These are phyloP conservation scores for Phytophthora pini DNA, from an alignment of 352 stramenopile species.

Conservation along the genomic window DNA sequence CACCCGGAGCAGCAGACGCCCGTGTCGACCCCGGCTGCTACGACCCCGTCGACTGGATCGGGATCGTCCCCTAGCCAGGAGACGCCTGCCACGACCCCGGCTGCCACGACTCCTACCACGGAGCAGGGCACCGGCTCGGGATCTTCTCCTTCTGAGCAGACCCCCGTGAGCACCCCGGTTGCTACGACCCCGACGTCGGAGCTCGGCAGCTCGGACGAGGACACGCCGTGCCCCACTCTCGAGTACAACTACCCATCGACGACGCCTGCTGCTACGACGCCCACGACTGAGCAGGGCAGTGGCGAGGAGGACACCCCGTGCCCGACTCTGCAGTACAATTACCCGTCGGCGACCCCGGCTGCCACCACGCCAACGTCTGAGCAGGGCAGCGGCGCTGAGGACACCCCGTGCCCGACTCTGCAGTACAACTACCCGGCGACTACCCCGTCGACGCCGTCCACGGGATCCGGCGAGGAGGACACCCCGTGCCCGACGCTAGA, in stretches of 20 bases:
- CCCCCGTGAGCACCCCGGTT: constrained; percentile 9
- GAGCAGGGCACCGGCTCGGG: constrained; percentile 14
- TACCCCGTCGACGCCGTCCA: background rate
- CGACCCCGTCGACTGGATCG: constrained; percentile 1
- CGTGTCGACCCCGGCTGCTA: background rate
- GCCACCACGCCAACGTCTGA: constrained; percentile 2
- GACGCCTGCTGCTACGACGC: constrained; percentile 2
- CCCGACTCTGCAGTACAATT: constrained; percentile 39
- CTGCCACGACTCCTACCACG: background rate
- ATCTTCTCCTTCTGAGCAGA: constrained; percentile 6
- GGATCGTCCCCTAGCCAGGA: constrained; percentile 17
- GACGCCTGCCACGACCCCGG: constrained; percentile 1
- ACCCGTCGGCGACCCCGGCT: constrained; percentile 10
- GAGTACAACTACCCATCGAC: constrained; percentile 38
- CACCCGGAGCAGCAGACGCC: constrained; percentile 6
- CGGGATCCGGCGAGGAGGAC: constrained; percentile 11
- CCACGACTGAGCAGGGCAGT: constrained; percentile 5
- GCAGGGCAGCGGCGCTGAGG: constrained; percentile 8
- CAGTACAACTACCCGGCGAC: constrained; percentile 39
- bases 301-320: constrained; percentile 10
- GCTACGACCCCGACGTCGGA: constrained; percentile 19
- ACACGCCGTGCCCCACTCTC: constrained; percentile 31
- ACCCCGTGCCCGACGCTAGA: constrained; percentile 27
- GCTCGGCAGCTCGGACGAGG: constrained; percentile 16
- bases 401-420: constrained; percentile 23